Evolutionary conservation across 768 basidiomycete species (phyloP).

Genomic region (Phallus indusiatus): DNA sequence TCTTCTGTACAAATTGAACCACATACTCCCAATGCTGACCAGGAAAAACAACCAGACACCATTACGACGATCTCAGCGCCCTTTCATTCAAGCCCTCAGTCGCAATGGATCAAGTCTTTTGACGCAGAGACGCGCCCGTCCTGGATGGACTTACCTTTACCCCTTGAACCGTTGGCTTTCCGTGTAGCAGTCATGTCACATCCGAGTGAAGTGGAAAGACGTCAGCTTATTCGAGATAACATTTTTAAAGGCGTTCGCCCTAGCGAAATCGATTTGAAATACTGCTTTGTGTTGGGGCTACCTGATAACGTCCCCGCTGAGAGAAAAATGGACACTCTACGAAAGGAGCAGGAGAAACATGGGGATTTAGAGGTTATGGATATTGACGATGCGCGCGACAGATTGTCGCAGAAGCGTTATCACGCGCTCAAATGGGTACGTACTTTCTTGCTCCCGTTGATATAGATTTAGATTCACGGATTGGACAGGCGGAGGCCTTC

Average conservation of each 20-base stretch:
- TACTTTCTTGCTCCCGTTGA: not conserved
- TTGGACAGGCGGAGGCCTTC: not conserved
- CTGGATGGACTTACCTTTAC: not conserved
- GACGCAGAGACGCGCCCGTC: not conserved
- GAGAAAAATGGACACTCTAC: not conserved
- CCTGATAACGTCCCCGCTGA: not conserved
- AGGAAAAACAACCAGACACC: too few species aligned
- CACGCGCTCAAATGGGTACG: not conserved
- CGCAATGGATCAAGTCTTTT: not conserved
- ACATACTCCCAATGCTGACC: too few species aligned
- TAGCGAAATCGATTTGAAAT: not conserved
- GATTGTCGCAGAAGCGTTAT: not conserved
- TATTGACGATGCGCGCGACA: not conserved
- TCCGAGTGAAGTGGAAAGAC: not conserved
- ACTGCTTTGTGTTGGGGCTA: not conserved
- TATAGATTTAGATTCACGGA: too few species aligned
- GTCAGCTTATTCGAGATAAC: not conserved
- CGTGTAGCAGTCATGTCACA: not conserved
- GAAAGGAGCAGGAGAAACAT: not conserved
- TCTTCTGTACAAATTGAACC: too few species aligned
- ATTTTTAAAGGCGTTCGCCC: not conserved
- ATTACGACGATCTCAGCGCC: too few species aligned
- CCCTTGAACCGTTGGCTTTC: not conserved
- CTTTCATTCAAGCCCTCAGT: too few species aligned
- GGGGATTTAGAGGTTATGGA: not conserved